A percentile compares a stretch with the other conserved stretches of the same genome.
These are phyloP conservation scores for Neolecta irregularis DNA, from an alignment of 1,139 yeast species.

Conservation along the genomic window DNA sequence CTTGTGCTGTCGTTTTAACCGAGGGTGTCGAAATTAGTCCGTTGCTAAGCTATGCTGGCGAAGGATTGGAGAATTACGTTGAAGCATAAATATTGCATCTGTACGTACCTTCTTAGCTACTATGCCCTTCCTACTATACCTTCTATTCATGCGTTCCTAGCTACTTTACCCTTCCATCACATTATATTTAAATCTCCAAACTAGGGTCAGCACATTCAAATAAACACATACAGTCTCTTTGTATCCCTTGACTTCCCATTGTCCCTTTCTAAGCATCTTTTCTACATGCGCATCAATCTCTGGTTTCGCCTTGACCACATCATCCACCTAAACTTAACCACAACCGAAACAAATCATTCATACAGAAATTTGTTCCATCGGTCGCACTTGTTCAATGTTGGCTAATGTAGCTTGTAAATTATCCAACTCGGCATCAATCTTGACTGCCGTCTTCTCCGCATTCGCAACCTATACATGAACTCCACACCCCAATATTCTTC, in stretches of 20 bases:
- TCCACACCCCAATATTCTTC: background rate
- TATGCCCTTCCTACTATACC: too few relatives aligned
- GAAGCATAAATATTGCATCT: too few relatives aligned
- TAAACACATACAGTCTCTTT: conserved; percentile 35
- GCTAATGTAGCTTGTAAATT: conserved; percentile 76
- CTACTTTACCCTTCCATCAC: too few relatives aligned
- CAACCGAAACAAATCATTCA: too few relatives aligned
- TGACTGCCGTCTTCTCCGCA: conserved; percentile 83
- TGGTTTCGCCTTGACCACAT: conserved; percentile 87
- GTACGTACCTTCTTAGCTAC: too few relatives aligned
- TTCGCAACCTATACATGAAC: conserved; percentile 40
- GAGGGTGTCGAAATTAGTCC: conserved; percentile 63
- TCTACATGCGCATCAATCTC: conserved; percentile 92
- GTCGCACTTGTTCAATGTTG: conserved; percentile 93
- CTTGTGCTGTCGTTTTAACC: conserved; percentile 47
- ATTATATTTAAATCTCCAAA: too few relatives aligned
- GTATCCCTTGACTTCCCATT: conserved; percentile 97
- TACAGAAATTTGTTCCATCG: conserved; percentile 91
- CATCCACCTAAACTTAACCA: too few relatives aligned
- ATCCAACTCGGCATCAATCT: conserved; percentile 71
- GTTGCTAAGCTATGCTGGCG: conserved; percentile 67
- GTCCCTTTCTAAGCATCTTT: conserved; percentile 91
- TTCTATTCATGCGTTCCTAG: too few relatives aligned
- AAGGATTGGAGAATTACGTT: conserved; percentile 40
- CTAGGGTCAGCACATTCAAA: too few relatives aligned